Evolutionary conservation across 2,329 filamentous ascomycete genomes (phyloP).

Genomic region (Calonectria leucothoes): DNA sequence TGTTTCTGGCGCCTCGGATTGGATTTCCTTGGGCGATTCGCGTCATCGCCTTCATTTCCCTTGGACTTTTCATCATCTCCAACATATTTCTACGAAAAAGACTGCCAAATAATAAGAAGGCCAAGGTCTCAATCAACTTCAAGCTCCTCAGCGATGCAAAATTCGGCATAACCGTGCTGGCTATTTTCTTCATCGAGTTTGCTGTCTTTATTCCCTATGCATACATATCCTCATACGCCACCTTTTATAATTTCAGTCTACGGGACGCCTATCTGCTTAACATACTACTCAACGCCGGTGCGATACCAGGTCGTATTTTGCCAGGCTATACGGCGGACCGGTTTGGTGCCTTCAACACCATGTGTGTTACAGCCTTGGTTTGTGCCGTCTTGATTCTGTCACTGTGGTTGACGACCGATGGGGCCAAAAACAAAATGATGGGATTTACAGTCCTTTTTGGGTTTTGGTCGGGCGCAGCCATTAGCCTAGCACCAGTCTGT

Average conservation of each 20-base stretch:
- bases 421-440: conserved; percentile 61
- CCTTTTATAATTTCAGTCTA: conserved; percentile 48
- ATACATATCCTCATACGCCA: conserved; percentile 26
- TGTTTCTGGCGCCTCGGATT: conserved; percentile 38
- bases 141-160: conserved; percentile 61
- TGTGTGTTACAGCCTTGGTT: conserved; percentile 12
- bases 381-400: conserved; percentile 10
- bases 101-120: conserved; percentile 59
- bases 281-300: conserved; percentile 15
- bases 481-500: conserved; percentile 78
- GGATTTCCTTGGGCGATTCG: conserved; percentile 49
- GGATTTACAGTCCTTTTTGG: conserved; percentile 75
- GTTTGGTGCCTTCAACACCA: conserved; percentile 27
- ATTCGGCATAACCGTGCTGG: conserved; percentile 64
- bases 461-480: conserved; percentile 77
- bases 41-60: conserved; percentile 43
- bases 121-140: conserved; percentile 59
- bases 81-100: conserved; percentile 51
- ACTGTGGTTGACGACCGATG: conserved; percentile 39
- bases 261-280: conserved; percentile 8
- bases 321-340: conserved; percentile 50
- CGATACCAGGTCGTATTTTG: conserved; percentile 22
- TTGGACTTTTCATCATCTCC: conserved; percentile 42
- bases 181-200: conserved; percentile 57
- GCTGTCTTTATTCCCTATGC: conserved; percentile 31